Evolutionary conservation across 495 filamentous ascomycete genomes (phyloP).

Genomic region (Rusavskia elegans): DNA sequence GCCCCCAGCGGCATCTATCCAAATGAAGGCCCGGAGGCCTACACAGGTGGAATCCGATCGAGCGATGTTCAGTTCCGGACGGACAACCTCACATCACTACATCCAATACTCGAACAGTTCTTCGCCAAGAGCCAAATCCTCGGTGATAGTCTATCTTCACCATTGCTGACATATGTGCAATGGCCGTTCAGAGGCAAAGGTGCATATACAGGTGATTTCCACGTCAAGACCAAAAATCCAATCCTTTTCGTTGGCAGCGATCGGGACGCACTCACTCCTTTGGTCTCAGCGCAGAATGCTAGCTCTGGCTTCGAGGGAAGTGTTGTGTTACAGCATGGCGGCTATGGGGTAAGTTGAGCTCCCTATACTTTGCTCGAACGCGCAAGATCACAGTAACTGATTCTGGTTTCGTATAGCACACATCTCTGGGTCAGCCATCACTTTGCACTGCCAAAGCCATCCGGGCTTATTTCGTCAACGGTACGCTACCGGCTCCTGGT

Average conservation of each 20-base stretch:
- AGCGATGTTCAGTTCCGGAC: too few relatives aligned
- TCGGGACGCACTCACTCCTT: constrained; percentile 26
- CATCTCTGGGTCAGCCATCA: constrained; percentile 29
- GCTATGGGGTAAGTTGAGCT: constrained; percentile 33
- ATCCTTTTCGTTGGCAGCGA: constrained; percentile 26
- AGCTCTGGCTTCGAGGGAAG: constrained; percentile 34
- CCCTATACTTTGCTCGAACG: background rate
- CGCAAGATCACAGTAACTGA: background rate
- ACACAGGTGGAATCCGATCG: too few relatives aligned
- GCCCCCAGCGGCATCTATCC: too few relatives aligned
- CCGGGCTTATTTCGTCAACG: constrained; percentile 31
- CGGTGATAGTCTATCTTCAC: too few relatives aligned
- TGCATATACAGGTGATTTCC: too few relatives aligned
- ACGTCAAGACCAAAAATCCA: too few relatives aligned
- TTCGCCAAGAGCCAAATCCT: too few relatives aligned
- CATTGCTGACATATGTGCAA: too few relatives aligned
- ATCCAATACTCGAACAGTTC: too few relatives aligned
- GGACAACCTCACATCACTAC: too few relatives aligned
- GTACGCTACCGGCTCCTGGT: constrained; percentile 24
- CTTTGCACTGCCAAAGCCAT: constrained; percentile 28
- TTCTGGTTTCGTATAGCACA: constrained; percentile 21
- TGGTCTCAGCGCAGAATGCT: constrained; percentile 32
- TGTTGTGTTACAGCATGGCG: constrained; percentile 32
- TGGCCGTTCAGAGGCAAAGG: too few relatives aligned
- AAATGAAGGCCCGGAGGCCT: too few relatives aligned